Percentiles rank a stretch among this genome's conserved stretches.
phyloP scores from a whole-genome alignment of 163 green algal genomes.

The Coccomyxa subellipsoidea region DNA sequence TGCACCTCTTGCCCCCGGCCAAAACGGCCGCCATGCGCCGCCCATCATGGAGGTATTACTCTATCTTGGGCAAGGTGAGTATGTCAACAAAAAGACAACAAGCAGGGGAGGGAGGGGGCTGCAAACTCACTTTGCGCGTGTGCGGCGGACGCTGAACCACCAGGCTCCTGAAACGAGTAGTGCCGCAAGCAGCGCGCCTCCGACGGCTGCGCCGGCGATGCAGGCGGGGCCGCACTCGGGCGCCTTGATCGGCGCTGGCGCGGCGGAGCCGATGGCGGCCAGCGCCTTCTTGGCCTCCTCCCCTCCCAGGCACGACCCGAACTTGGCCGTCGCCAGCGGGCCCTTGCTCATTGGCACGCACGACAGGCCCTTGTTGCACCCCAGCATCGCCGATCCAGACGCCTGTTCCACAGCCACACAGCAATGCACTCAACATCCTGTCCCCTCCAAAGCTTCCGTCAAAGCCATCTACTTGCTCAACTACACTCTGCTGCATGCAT shows the following conservation, averaged over 20 bases:
- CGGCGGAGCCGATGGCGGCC: background rate
- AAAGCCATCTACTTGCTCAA: no score
- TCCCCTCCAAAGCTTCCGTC: no score
- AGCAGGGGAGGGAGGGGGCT: background rate
- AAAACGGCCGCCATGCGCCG: no score
- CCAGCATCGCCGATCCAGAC: background rate
- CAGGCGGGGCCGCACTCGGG: background rate
- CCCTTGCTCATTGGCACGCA: background rate
- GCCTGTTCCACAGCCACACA: background rate
- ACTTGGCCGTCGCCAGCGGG: background rate
- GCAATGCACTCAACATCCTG: background rate
- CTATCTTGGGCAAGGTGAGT: background rate
- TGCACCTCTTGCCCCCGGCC: background rate
- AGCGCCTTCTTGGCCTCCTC: background rate
- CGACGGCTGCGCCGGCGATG: background rate
- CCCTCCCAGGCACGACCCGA: background rate
- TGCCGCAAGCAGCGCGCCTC: background rate
- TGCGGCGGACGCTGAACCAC: background rate
- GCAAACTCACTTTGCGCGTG: background rate
- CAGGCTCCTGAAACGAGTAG: background rate
- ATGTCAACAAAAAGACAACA: background rate
- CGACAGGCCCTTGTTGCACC: background rate
- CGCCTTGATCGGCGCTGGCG: background rate
- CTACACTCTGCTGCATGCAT: no score
- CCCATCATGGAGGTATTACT: no score